Evolutionary conservation across 768 basidiomycete genomes (phyloP).

Genomic region (Boletus rubropictus): DNA sequence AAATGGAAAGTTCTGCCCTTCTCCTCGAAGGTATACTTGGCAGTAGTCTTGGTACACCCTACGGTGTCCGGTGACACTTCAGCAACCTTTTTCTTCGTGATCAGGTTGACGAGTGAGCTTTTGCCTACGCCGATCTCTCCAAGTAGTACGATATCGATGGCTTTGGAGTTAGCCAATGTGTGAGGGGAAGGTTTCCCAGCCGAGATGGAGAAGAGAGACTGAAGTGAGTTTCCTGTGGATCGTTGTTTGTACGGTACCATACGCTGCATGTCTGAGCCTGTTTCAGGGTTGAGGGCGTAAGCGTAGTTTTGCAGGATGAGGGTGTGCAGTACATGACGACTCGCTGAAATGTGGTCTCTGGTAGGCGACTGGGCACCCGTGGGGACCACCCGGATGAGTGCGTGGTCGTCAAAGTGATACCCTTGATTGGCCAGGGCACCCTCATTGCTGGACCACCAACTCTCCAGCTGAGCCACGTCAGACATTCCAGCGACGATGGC

Average conservation of each 20-base stretch:
- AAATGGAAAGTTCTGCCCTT: conserved; percentile 20
- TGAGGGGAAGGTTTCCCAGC: conserved; percentile 5
- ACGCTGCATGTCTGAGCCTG: not conserved
- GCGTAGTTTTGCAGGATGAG: conserved; percentile 12
- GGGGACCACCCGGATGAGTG: conserved; percentile 11
- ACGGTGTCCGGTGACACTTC: conserved; percentile 26
- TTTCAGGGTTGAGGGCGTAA: not conserved
- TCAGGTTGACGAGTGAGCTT: conserved; percentile 40
- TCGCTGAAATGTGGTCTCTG: conserved; percentile 5
- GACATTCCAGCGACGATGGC: conserved; percentile 16
- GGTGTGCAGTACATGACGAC: conserved; percentile 9
- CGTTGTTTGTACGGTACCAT: conserved; percentile 7
- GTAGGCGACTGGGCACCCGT: not conserved
- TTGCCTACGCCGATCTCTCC: conserved; percentile 34
- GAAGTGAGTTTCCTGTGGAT: conserved; percentile 9
- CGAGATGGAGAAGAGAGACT: conserved; percentile 6
- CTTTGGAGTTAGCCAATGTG: not conserved
- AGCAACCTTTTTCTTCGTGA: conserved; percentile 25
- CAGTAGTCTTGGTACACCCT: conserved; percentile 31
- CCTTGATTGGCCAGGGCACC: conserved; percentile 6
- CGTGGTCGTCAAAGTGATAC: conserved; percentile 12
- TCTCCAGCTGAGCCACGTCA: conserved; percentile 5
- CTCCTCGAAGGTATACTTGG: conserved; percentile 23
- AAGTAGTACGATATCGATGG: conserved; percentile 33
- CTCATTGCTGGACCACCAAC: conserved; percentile 18